A percentile compares a stretch with the other conserved stretches of the same genome.
Conservation (phyloP, 805 yeast species). For the Pichia ethanolica region DNA sequence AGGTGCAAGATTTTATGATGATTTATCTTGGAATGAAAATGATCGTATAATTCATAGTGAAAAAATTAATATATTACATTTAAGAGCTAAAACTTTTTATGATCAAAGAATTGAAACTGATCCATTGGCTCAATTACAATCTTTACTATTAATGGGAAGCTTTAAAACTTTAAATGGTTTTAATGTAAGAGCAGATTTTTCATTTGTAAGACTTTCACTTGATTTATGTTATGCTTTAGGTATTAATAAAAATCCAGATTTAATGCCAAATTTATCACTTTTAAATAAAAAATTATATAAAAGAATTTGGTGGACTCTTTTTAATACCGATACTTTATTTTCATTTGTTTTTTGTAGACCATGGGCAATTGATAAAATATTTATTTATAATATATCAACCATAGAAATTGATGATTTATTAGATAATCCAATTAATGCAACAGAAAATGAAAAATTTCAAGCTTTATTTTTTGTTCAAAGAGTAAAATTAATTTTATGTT, state of each 20-base stretch:
- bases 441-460: slow-evolving; percentile 25
- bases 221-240: slow-evolving; percentile 72
- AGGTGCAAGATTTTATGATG: slow-evolving; percentile 54
- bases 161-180: slow-evolving; percentile 70
- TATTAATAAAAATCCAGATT: slow-evolving; percentile 44
- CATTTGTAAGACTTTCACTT: slow-evolving; percentile 54
- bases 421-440: slow-evolving; percentile 44
- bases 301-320: slow-evolving; percentile 72
- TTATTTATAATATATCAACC: slow-evolving; percentile 75
- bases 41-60: slow-evolving; percentile 32
- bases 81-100: slow-evolving; percentile 67
- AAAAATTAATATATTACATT: slow-evolving; percentile 44
- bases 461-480: slow-evolving; percentile 53
- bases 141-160: slow-evolving; percentile 54
- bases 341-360: slow-evolving; percentile 73
- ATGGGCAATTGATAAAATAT: slow-evolving; percentile 48
- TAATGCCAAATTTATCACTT: slow-evolving; percentile 7
- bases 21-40: slow-evolving; percentile 44
- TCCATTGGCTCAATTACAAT: slow-evolving; percentile 52
- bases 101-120: slow-evolving; percentile 65
- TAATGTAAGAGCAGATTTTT: slow-evolving; percentile 61
- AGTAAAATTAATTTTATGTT: slow-evolving; percentile 57
- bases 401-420: slow-evolving; percentile 55
- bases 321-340: slow-evolving; percentile 56
- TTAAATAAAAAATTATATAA: slow-evolving; percentile 41